Evolutionary conservation across 176 grass and related monocot species (phyloP), one percentile per base, ranked within the genome.

Genomic region (Oryza coarctata): DNA sequence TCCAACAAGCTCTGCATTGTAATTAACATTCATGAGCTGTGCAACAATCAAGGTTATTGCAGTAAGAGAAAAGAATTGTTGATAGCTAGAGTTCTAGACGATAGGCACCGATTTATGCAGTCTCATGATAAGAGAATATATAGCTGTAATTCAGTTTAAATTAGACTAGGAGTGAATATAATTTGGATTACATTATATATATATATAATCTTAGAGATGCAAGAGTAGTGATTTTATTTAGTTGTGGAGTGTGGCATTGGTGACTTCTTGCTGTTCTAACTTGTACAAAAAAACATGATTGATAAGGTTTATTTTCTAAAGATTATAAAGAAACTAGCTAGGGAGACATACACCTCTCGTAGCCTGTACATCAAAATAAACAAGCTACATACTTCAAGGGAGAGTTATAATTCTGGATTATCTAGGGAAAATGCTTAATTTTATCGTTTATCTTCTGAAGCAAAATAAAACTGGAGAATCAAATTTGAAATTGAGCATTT

Each of bases 1-100:
- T 89, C 88, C 73, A 89, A 30, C 83, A 89, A 58, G 45, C 82
- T 73, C 88, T 89, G 79, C 88, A 82, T 73, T 28, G 61, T 1
- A 9, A 38, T 49, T 23, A 8, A 52, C 40, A 71, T 25, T 23
- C 36, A 78, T 64, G 26, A 41, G 3, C 2, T 17, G 25, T 30
- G 5, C 70, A 73, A 4, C 44, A 20, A 12, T 20, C 14, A 30
- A 6, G 40, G 43, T 5, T 9, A 44, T n/a, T 22, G 50, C 20
- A 55, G 50, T 2, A 20, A 22, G 31, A 67, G 10, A 3, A 67
- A 64, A 10, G 0, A 8, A n/a, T 22, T 55, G 18, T 8, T 55
- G 6, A 55, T 55, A 55, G 49, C 49, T 52, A 55, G 18, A 55
- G 18, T n/a, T 2, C 50, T 55, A 55, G 50, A 55, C 20, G 22